A percentile compares a stretch with the other conserved stretches of the same genome.
Evolutionary conservation across 169 alveolate species (phyloP).

Genomic region (Plasmodium falciparum): DNA sequence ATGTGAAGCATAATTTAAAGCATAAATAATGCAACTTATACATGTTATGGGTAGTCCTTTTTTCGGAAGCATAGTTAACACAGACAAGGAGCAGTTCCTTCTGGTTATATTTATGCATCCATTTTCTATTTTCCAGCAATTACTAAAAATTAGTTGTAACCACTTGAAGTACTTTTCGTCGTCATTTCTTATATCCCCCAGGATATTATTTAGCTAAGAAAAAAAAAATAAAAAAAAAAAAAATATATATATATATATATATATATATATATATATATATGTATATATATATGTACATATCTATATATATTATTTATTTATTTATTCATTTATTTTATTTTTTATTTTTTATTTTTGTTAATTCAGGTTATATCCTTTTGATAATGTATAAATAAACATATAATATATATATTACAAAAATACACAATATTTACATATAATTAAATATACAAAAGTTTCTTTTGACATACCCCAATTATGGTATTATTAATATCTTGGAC

Average conservation of each 20-base stretch:
- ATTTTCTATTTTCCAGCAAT: conserved; percentile 38
- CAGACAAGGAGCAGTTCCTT: conserved; percentile 18
- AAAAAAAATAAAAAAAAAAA: neutral
- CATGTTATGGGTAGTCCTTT: conserved; percentile 34
- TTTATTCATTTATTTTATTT: too few relatives aligned
- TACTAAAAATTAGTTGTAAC: conserved; percentile 38
- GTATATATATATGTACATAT: neutral
- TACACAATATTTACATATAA: neutral
- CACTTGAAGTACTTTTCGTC: conserved; percentile 22
- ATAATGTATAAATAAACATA: too few relatives aligned
- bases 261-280: conserved; percentile 6
- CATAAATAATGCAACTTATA: conserved; percentile 23
- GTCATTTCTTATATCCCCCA: conserved; percentile 5
- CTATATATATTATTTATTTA: too few relatives aligned
- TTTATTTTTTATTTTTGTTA: too few relatives aligned
- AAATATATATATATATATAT: conserved; percentile 2
- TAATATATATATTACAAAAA: neutral
- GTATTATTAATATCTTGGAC: conserved; percentile 28
- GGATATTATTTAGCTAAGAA: conserved; percentile 19
- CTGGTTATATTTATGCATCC: conserved; percentile 12
- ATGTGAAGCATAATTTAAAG: conserved; percentile 37
- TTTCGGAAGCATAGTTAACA: conserved; percentile 17
- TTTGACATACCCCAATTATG: conserved; percentile 18
- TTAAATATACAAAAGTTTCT: neutral
- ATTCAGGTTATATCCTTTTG: too few relatives aligned